Percentiles rank a stretch among this genome's conserved stretches.
Evolutionary conservation across 352 stramenopile species (phyloP).

Genomic region (Peronospora belbahrii): DNA sequence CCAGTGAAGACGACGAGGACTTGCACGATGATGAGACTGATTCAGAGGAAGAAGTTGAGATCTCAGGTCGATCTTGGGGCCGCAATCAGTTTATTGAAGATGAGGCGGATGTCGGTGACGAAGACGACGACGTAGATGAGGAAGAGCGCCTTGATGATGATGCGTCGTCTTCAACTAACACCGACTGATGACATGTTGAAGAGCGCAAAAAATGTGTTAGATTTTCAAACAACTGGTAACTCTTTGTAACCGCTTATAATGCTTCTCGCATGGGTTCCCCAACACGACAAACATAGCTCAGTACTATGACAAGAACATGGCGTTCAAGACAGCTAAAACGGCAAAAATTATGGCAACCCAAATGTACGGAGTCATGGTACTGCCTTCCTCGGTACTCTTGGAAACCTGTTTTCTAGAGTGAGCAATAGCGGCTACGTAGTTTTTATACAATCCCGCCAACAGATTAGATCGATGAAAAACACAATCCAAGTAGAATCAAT

Average conservation of each 20-base stretch:
- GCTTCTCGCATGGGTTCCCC: too few relatives aligned
- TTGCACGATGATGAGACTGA: conserved; percentile 56
- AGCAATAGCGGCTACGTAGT: conserved; percentile 46
- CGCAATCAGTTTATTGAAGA: conserved; percentile 73
- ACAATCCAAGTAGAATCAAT: background rate
- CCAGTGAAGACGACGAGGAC: conserved; percentile 33
- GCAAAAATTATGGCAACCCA: conserved; percentile 39
- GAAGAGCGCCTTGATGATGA: conserved; percentile 15
- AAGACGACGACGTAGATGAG: conserved; percentile 36
- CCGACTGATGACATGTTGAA: conserved; percentile 12
- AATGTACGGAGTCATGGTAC: conserved; percentile 24
- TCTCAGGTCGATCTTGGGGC: conserved; percentile 14
- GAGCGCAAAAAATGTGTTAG: background rate
- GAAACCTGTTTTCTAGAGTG: conserved; percentile 58
- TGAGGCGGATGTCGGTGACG: conserved; percentile 64
- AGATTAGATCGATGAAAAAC: conserved; percentile 2
- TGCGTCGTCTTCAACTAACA: conserved; percentile 24
- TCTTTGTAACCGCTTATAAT: background rate
- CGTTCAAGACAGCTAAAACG: conserved; percentile 29
- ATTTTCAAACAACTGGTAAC: background rate
- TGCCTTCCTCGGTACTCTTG: conserved; percentile 31
- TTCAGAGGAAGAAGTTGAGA: conserved; percentile 52
- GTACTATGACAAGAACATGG: conserved; percentile 19
- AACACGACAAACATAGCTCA: background rate
- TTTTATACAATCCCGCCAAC: too few relatives aligned